Evolutionary conservation across 2,329 filamentous ascomycete genomes (phyloP).

Genomic region (Fusarium haematococcum): DNA sequence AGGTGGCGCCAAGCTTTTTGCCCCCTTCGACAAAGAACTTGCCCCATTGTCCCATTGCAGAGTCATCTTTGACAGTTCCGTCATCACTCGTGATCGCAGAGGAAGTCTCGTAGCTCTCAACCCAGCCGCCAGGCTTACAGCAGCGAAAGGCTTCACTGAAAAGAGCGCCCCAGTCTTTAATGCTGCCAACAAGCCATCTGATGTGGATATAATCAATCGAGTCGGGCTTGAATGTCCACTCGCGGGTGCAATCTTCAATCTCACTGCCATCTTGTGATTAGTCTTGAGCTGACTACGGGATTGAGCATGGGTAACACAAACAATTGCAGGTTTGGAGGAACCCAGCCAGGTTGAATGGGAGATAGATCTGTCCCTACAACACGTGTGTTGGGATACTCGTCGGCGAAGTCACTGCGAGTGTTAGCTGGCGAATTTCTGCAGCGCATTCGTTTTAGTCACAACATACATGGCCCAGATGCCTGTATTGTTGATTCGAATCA

Average conservation of each 20-base stretch:
- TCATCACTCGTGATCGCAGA: slow-evolving; percentile 18
- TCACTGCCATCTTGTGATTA: not conserved
- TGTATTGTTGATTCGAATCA: not conserved
- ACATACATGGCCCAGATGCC: slow-evolving; percentile 32
- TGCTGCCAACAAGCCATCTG: slow-evolving; percentile 22
- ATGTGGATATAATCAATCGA: slow-evolving; percentile 23
- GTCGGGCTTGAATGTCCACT: slow-evolving; percentile 17
- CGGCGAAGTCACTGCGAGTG: slow-evolving; percentile 57
- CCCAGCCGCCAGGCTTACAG: slow-evolving; percentile 16
- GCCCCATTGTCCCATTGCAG: slow-evolving; percentile 20
- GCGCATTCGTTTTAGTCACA: not conserved
- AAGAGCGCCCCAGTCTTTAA: slow-evolving; percentile 12
- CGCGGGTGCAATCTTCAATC: slow-evolving; percentile 23
- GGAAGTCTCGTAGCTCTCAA: slow-evolving; percentile 20
- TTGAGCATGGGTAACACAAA: not conserved
- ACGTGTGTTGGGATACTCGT: slow-evolving; percentile 56
- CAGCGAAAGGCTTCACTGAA: slow-evolving; percentile 14
- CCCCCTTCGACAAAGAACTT: slow-evolving; percentile 25
- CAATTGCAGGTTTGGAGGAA: slow-evolving; percentile 13
- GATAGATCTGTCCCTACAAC: slow-evolving; percentile 64
- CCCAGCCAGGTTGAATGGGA: slow-evolving; percentile 66
- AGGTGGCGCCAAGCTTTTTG: slow-evolving; percentile 6
- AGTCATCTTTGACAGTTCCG: not conserved
- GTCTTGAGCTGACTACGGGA: not conserved
- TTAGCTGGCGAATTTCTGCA: not conserved